A percentile compares a stretch with the other conserved stretches of the same genome.
phyloP scores from a whole-genome alignment of 2,329 filamentous ascomycete species.

The Beauveria brongniartii region DNA sequence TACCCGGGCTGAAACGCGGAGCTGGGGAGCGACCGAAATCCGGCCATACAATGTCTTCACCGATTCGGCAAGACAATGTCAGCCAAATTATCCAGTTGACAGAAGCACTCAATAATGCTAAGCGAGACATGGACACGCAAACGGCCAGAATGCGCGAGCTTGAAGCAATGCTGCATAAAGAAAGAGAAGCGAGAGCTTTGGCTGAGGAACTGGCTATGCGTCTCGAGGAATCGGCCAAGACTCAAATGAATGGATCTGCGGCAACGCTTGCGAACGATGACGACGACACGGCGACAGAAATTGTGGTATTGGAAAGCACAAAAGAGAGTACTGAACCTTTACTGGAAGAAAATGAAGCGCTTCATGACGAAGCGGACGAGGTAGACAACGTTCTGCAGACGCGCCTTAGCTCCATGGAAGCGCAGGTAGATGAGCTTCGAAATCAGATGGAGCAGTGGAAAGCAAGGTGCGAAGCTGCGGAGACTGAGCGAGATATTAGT shows the following conservation, averaged over 20 bases:
- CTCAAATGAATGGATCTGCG: conserved; percentile 23
- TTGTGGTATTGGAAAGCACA: conserved; percentile 3
- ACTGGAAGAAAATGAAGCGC: conserved; percentile 30
- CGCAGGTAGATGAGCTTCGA: conserved; percentile 74
- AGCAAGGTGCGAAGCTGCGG: conserved; percentile 69
- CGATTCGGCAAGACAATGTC: conserved; percentile 49
- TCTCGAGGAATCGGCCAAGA: conserved; percentile 48
- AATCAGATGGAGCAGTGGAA: conserved; percentile 72
- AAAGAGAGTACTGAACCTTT: conserved; percentile 17
- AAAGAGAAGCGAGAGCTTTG: conserved; percentile 71
- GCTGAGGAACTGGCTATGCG: conserved; percentile 76
- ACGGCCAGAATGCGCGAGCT: conserved; percentile 70
- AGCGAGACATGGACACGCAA: conserved; percentile 81
- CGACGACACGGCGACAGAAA: conserved; percentile 14
- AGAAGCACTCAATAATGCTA: conserved; percentile 75
- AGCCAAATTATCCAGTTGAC: conserved; percentile 78
- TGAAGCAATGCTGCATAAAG: conserved; percentile 64
- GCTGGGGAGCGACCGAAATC: conserved; percentile 68
- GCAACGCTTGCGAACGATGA: conserved; percentile 10
- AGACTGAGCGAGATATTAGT: conserved; percentile 64
- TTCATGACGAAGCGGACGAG: conserved; percentile 33
- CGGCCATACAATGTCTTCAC: conserved; percentile 43
- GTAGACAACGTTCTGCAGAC: conserved; percentile 41
- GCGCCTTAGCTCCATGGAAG: conserved; percentile 67
- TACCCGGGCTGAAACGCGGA: conserved; percentile 62